These are phyloP conservation scores for Russula earlei DNA, from an alignment of 768 basidiomycete genomes.

Conservation along the genomic window DNA sequence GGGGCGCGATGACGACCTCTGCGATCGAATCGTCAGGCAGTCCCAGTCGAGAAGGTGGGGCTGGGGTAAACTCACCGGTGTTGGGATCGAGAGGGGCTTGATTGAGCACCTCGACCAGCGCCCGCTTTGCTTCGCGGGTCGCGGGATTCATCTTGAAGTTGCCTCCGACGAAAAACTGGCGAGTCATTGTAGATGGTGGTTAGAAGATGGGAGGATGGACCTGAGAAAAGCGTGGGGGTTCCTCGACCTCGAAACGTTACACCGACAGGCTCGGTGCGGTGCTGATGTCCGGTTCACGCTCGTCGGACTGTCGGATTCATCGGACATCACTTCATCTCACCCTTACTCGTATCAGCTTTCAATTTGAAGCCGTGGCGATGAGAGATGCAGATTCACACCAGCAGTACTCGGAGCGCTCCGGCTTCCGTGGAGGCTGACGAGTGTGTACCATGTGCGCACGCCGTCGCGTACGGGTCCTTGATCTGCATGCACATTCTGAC, in stretches of 20 bases:
- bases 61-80: conserved; percentile 46
- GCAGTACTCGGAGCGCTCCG: too few species aligned
- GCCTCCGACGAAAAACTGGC: conserved; percentile 90
- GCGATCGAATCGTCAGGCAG: conserved; percentile 16
- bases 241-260: not conserved
- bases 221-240: not conserved
- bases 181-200: conserved; percentile 40
- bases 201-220: not conserved
- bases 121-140: conserved; percentile 50
- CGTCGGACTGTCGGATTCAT: conserved; percentile 9
- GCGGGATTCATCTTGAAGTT: conserved; percentile 98
- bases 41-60: conserved; percentile 5
- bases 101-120: conserved; percentile 66
- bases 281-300: not conserved
- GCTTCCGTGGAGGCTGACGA: too few species aligned
- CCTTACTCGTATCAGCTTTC: too few species aligned
- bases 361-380: too few species aligned
- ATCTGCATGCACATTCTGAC: not conserved
- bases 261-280: too few species aligned
- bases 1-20: conserved; percentile 95
- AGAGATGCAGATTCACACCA: too few species aligned
- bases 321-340: not conserved
- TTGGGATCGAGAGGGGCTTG: conserved; percentile 64
- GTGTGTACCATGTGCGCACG: not conserved
- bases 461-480: not conserved